phyloP scores from a whole-genome alignment of 2,329 filamentous ascomycete species.

The Fusarium subglutinans region DNA sequence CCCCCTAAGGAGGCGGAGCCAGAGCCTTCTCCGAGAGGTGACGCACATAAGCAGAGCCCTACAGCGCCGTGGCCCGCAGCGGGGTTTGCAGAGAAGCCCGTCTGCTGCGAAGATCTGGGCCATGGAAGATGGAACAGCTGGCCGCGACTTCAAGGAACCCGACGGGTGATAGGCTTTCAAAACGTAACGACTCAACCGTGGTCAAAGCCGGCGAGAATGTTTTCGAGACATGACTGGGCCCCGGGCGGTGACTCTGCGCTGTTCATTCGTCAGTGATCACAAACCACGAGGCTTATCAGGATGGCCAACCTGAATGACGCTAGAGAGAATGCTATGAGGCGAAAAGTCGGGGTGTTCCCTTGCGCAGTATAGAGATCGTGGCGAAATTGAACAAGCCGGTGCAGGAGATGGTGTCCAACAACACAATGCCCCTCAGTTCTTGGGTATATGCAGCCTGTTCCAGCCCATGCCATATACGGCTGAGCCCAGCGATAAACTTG shows the following conservation, averaged over 20 bases:
- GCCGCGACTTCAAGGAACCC: too few species aligned
- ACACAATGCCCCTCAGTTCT: neutral
- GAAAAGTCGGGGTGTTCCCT: neutral
- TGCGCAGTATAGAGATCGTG: neutral
- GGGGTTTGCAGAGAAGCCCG: rapidly evolving
- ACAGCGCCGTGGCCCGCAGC: rapidly evolving
- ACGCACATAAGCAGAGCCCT: neutral
- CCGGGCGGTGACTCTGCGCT: rapidly evolving
- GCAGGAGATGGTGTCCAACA: neutral
- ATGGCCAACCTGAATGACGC: neutral
- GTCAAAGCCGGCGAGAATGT: neutral
- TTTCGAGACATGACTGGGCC: neutral
- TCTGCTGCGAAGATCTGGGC: neutral
- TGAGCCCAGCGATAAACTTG: rapidly evolving
- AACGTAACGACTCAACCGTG: neutral
- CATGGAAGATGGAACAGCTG: neutral
- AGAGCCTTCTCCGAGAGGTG: neutral
- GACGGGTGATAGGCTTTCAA: neutral
- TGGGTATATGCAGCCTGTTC: neutral
- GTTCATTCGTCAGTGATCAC: neutral
- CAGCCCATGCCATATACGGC: rapidly evolving
- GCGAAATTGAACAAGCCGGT: neutral
- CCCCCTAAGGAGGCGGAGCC: rapidly evolving
- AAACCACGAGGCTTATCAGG: neutral
- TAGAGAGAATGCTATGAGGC: neutral